Base-by-base conservation (phyloP, 176 grass and related monocot genomes). In the Oryza nivara region DNA sequence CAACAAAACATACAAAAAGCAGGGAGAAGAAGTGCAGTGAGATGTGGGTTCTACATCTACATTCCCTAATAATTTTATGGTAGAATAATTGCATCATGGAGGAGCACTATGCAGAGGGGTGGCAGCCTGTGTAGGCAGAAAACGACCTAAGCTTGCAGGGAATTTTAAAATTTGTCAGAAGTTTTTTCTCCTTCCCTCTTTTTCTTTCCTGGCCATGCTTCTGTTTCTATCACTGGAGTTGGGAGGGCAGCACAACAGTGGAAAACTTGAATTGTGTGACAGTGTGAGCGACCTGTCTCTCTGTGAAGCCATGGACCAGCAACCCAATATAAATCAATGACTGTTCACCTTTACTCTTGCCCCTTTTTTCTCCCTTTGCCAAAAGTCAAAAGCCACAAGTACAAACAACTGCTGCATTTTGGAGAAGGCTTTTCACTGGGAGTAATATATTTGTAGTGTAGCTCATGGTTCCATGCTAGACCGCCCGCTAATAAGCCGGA, bases 91-190 rank as follows among this genome's bases (percentile, higher is more conserved):
- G 11, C 30, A 45, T 32, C 73, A 78, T 71, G 51, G 67, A 86
- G 51, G 67, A 86, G 51, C 85, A 74, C 68, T 20, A n/a, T 22
- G 44, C 78, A 67, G 9, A 22, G 34, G 13, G 58, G 32, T 36
- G 26, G 65, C 45, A 30, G 78, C 43, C 41, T 11, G 40, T 20
- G 12, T 77, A 36, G 65, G 46, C 61, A 87, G 61, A 81, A 70
- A 86, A 80, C 32, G 84, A 10, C 77, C 72, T 38, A 84, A 52
- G 45, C n/a, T 11, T 3, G 63, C 78, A 77, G 80, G 4, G 51
- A 82, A 77, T 49, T 82, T 82, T 65, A 51, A 51, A 36, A 30
- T 28, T 19, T 15, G 81, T 60, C 47, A 69, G 76, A 14, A 7
- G 6, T 6, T 28, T 66, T 66, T 67, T 38, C 5, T 28, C 60